Percentiles rank a stretch among this genome's conserved stretches.
Evolutionary conservation across 2,329 filamentous ascomycete genomes (phyloP).

Genomic region (Tolypocladium album): DNA sequence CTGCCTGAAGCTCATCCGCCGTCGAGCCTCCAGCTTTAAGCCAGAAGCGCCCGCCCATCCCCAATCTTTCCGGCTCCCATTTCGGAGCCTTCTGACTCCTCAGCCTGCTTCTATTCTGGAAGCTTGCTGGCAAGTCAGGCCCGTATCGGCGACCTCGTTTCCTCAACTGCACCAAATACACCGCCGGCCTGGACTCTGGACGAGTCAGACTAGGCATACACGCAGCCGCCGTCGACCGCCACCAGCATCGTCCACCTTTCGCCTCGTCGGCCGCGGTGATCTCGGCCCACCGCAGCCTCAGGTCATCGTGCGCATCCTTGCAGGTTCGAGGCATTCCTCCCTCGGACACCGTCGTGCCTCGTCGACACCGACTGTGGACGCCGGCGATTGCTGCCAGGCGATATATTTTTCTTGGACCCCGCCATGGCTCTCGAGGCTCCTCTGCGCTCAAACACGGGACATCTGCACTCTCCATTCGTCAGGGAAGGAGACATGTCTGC

Average conservation of each 20-base stretch:
- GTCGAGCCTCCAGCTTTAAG: constrained; percentile 18
- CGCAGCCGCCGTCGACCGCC: not conserved
- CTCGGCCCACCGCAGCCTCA: constrained; percentile 1
- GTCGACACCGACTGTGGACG: not conserved
- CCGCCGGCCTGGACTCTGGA: not conserved
- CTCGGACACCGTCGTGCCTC: not conserved
- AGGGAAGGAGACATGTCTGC: constrained; percentile 42
- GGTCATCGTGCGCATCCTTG: constrained; percentile 4
- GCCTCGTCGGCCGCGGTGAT: not conserved
- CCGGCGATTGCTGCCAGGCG: not conserved
- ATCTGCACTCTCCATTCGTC: constrained; percentile 23
- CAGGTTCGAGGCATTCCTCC: constrained; percentile 13
- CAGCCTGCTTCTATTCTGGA: constrained; percentile 11
- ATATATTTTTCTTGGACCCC: not conserved
- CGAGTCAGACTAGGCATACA: constrained; percentile 2
- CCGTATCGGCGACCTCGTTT: constrained; percentile 9
- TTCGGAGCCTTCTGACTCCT: constrained; percentile 6
- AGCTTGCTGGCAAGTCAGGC: constrained; percentile 12
- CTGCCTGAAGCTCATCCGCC: constrained; percentile 12
- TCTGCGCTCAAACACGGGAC: constrained; percentile 50
- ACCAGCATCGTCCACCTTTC: not conserved
- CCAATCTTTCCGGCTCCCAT: constrained; percentile 6
- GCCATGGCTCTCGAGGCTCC: constrained; percentile 37
- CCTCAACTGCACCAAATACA: constrained; percentile 5
- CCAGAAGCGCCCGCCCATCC: constrained; percentile 17